Evolutionary conservation across 2,329 filamentous ascomycete genomes (phyloP), one percentile per base, ranked within the genome.

Genomic region (Nannizziopsis barbatae): DNA sequence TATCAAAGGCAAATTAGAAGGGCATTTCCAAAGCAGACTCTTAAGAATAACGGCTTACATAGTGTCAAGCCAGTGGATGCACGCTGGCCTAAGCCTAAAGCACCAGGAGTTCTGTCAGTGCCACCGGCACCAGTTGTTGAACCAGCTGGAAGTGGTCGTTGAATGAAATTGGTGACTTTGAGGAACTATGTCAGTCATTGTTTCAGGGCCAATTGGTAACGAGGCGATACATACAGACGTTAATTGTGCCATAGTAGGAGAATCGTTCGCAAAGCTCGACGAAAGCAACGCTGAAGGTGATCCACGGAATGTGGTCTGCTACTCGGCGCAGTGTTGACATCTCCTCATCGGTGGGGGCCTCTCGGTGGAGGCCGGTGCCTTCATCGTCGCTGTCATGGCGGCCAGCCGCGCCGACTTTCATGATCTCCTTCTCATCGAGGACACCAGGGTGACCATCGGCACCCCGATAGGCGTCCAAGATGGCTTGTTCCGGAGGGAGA

Each of bases 201-300:
- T 42, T 12, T 11, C 10, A 38, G 27, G 11, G 15, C 30, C 20
- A 46, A 31, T 39, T 31, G 42, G 15, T n/a, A 31, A 31, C 33
- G 27, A 12, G 10, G 51, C 15, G 20, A 6, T 17, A 70, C 71
- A 55, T 71, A 76, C 81, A 84, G 27, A 85, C 71, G 30, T 81
- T 74, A 38, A 77, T 75, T 3, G 80, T 81, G 47, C 83, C 84
- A 59, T 87, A 86, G 75, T 86, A 88, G 11, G 80, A 83, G 67
- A 85, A 86, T 42, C 83, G 80, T 68, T 88, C 84, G 67, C 80
- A 84, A 49, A 86, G 69, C 65, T 88, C 84, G 51, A 84, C 77
- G 53, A 86, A 79, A 42, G 81, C 82, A 51, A 88, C 77, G 20
- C 79, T 80, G 66, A 79, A 87, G 50, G 81, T 75, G 47, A 73